Percentiles rank a stretch among this genome's conserved stretches.
phyloP scores from a whole-genome alignment of 352 stramenopile species.

The Pythium phragmiticola region DNA sequence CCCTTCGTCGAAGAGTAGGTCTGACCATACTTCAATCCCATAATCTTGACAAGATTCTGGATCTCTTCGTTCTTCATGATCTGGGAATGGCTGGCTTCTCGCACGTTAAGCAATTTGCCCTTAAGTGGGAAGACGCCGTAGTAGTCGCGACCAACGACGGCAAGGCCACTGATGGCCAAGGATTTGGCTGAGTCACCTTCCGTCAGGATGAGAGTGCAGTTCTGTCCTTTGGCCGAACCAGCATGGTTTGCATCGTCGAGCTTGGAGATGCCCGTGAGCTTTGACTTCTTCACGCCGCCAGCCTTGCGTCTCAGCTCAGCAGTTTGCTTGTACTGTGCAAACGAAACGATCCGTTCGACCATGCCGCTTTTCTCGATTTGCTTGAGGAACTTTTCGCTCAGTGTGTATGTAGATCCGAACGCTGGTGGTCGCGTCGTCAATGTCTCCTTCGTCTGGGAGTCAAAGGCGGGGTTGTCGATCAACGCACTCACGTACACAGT shows the following conservation, averaged over 20 bases:
- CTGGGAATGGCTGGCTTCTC: slow-evolving; percentile 96
- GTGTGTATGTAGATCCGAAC: slow-evolving; percentile 86
- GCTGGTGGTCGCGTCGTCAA: slow-evolving; percentile 86
- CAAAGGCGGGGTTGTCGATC: slow-evolving; percentile 98
- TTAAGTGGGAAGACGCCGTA: slow-evolving; percentile 98
- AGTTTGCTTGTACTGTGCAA: slow-evolving; percentile 91
- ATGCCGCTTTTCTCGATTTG: slow-evolving; percentile 89
- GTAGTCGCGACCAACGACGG: slow-evolving; percentile 94
- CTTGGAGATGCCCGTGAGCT: slow-evolving; percentile 93
- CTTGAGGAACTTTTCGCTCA: slow-evolving; percentile 89
- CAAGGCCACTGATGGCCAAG: slow-evolving; percentile 94
- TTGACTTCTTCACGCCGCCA: slow-evolving; percentile 71
- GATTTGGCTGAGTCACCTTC: slow-evolving; percentile 99
- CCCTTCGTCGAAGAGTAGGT: slow-evolving; percentile 90
- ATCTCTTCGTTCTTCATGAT: slow-evolving; percentile 98
- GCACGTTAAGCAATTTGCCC: slow-evolving; percentile 99
- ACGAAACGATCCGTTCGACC: slow-evolving; percentile 89
- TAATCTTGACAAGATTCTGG: slow-evolving; percentile 95
- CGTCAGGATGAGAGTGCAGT: slow-evolving; percentile 98
- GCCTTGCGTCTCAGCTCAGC: slow-evolving; percentile 89
- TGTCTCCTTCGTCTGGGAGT: slow-evolving; percentile 98
- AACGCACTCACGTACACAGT: slow-evolving; percentile 95
- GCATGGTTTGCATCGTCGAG: slow-evolving; percentile 97
- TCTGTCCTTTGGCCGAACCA: slow-evolving; percentile 82
- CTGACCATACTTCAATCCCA: slow-evolving; percentile 96